Evolutionary conservation across 2,329 filamentous ascomycete species (phyloP).

Genomic region (Aspergillus oerlinghausenensis): DNA sequence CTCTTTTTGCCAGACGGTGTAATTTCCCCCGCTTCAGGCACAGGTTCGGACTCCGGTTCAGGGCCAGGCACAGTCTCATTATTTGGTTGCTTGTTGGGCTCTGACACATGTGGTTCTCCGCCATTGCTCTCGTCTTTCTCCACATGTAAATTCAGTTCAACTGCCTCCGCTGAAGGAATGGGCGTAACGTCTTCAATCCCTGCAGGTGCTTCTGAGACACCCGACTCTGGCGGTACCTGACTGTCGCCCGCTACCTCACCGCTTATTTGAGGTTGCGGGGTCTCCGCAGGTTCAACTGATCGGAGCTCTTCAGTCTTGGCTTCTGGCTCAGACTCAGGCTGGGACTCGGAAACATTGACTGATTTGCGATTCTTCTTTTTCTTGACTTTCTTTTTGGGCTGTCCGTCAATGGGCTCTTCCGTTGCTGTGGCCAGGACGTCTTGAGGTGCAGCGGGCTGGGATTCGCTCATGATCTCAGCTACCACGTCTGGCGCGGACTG

Average conservation of each 20-base stretch:
- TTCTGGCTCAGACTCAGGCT: slow-evolving; percentile 7
- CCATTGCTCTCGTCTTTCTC: slow-evolving; percentile 18
- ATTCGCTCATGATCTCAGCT: not conserved
- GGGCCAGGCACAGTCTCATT: not conserved
- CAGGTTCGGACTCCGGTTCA: slow-evolving; percentile 8
- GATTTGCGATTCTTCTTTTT: slow-evolving; percentile 21
- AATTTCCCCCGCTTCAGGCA: slow-evolving; percentile 9
- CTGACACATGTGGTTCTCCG: slow-evolving; percentile 15
- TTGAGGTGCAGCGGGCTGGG: slow-evolving; percentile 1
- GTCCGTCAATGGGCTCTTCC: slow-evolving; percentile 11
- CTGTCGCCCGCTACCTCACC: slow-evolving; percentile 9
- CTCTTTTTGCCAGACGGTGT: slow-evolving; percentile 13
- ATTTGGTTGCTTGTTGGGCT: not conserved
- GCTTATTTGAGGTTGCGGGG: slow-evolving; percentile 13
- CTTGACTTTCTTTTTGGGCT: slow-evolving; percentile 18
- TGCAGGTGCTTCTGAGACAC: slow-evolving; percentile 5
- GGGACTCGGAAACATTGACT: slow-evolving; percentile 7
- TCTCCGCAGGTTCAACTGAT: slow-evolving; percentile 3
- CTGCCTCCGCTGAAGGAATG: not conserved
- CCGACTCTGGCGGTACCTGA: slow-evolving; percentile 2
- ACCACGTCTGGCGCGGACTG: not conserved
- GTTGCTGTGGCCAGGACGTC: not conserved
- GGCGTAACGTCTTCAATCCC: slow-evolving; percentile 3
- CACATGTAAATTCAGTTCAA: slow-evolving; percentile 10
- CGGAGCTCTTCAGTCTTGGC: slow-evolving; percentile 6